Percentiles rank a stretch among this genome's conserved stretches.
phyloP scores from a whole-genome alignment of 768 basidiomycete species.

The Trametes cinnabarina region DNA sequence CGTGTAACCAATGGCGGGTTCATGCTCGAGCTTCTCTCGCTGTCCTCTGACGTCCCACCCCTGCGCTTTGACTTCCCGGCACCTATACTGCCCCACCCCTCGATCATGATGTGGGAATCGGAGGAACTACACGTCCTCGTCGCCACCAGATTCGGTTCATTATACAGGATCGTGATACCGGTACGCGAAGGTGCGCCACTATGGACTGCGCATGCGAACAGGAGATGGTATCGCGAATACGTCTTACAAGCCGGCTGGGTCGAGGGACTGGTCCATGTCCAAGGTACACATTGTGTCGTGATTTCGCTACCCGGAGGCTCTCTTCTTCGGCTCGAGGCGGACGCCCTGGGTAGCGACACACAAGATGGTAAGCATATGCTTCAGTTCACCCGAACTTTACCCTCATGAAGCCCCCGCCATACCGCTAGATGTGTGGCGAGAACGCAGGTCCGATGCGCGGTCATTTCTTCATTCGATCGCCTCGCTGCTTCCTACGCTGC shows the following conservation, averaged over 20 bases:
- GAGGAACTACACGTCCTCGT: slow-evolving; percentile 68
- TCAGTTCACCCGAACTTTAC: slow-evolving; percentile 7
- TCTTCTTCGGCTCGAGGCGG: slow-evolving; percentile 68
- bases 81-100: slow-evolving; percentile 59
- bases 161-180: slow-evolving; percentile 72
- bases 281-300: slow-evolving; percentile 65
- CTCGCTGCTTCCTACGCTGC: slow-evolving; percentile 66
- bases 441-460: slow-evolving; percentile 54
- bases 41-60: slow-evolving; percentile 61
- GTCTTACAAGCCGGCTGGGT: slow-evolving; percentile 50
- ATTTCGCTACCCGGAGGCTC: slow-evolving; percentile 60
- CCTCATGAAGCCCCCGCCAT: background rate
- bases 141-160: slow-evolving; percentile 63
- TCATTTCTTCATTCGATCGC: slow-evolving; percentile 68
- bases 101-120: slow-evolving; percentile 50
- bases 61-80: slow-evolving; percentile 80
- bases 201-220: slow-evolving; percentile 54
- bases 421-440: slow-evolving; percentile 65
- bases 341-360: slow-evolving; percentile 50
- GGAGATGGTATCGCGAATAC: slow-evolving; percentile 68
- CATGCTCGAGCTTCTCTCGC: slow-evolving; percentile 75
- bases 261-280: slow-evolving; percentile 51
- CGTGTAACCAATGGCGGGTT: slow-evolving; percentile 73
- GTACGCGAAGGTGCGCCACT: slow-evolving; percentile 48
- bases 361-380: slow-evolving; percentile 53